Percentiles rank a stretch among this genome's conserved stretches.
Conservation (phyloP, 768 basidiomycete genomes). For the Mycena capillaripes region DNA sequence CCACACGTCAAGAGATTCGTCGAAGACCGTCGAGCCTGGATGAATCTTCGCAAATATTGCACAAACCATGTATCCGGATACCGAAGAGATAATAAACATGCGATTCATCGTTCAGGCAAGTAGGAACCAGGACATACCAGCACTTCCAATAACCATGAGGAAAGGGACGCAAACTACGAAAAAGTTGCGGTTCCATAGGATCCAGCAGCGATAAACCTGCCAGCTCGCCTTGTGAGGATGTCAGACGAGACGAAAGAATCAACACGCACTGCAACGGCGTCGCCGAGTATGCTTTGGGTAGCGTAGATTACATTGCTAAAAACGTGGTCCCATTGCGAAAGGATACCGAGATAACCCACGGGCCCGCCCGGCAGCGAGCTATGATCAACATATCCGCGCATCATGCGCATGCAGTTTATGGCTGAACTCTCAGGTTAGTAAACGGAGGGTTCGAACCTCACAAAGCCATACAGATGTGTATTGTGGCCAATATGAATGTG, state of each 20-base stretch:
- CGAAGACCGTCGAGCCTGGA: constrained; percentile 31
- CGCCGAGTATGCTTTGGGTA: constrained; percentile 24
- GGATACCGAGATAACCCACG: constrained; percentile 27
- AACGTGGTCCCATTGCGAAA: constrained; percentile 32
- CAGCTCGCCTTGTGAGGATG: not conserved
- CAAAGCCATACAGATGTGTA: not conserved
- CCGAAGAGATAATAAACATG: not conserved
- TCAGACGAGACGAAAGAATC: not conserved
- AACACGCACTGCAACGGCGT: constrained; percentile 24
- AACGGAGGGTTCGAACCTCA: too few relatives aligned
- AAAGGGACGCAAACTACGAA: constrained; percentile 32
- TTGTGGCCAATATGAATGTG: constrained; percentile 17
- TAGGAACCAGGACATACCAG: constrained; percentile 7
- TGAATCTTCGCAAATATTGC: constrained; percentile 29
- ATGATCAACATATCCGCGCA: constrained; percentile 28
- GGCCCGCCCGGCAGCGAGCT: constrained; percentile 24
- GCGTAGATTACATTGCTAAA: constrained; percentile 28
- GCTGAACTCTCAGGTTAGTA: not conserved
- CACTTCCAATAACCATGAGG: constrained; percentile 32
- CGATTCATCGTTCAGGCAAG: not conserved
- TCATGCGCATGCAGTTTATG: constrained; percentile 28
- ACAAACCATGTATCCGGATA: constrained; percentile 34
- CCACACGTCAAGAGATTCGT: constrained; percentile 36
- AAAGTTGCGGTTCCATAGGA: constrained; percentile 36
- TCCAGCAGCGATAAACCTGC: constrained; percentile 35